Percentiles rank a stretch among this genome's conserved stretches.
Conservation (phyloP, 2,329 filamentous ascomycete species). For the Alternaria arbusti region DNA sequence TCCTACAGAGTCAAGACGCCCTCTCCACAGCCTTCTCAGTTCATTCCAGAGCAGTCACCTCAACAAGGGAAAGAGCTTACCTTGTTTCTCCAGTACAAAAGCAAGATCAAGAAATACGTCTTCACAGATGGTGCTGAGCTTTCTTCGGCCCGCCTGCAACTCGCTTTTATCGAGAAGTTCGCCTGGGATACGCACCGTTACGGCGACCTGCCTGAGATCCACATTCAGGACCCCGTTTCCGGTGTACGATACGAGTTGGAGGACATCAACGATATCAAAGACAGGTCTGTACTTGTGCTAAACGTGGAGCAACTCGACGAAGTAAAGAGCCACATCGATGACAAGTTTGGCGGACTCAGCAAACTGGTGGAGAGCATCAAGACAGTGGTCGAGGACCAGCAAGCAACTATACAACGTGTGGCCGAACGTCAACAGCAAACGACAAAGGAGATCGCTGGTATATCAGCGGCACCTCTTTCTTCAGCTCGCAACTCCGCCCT, state of each 20-base stretch:
- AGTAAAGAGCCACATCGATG: slow-evolving; percentile 94
- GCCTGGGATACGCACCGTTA: slow-evolving; percentile 98
- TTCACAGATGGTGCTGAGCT: slow-evolving; percentile 84
- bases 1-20: slow-evolving; percentile 46
- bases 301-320: slow-evolving; percentile 95
- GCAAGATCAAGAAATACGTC: slow-evolving; percentile 95
- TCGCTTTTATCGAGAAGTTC: slow-evolving; percentile 99
- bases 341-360: slow-evolving; percentile 81
- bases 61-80: slow-evolving; percentile 86
- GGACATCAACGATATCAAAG: slow-evolving; percentile 90
- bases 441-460: slow-evolving; percentile 80
- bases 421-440: slow-evolving; percentile 91
- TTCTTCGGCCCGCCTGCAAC: slow-evolving; percentile 84
- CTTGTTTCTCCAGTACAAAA: slow-evolving; percentile 94
- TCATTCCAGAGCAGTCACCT: slow-evolving; percentile 65
- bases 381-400: slow-evolving; percentile 82
- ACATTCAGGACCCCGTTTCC: slow-evolving; percentile 94
- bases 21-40: slow-evolving; percentile 52
- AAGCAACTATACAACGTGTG: slow-evolving; percentile 80
- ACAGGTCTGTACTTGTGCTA: slow-evolving; percentile 90
- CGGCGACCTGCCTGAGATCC: slow-evolving; percentile 94
- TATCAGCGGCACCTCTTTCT: slow-evolving; percentile 57
- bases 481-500: slow-evolving; percentile 46
- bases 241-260: slow-evolving; percentile 97
- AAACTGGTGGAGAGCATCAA: slow-evolving; percentile 86